Percentiles rank a stretch among this genome's conserved stretches.
phyloP scores from a whole-genome alignment of 768 basidiomycete species.

The Pulveroboletus sp. region DNA sequence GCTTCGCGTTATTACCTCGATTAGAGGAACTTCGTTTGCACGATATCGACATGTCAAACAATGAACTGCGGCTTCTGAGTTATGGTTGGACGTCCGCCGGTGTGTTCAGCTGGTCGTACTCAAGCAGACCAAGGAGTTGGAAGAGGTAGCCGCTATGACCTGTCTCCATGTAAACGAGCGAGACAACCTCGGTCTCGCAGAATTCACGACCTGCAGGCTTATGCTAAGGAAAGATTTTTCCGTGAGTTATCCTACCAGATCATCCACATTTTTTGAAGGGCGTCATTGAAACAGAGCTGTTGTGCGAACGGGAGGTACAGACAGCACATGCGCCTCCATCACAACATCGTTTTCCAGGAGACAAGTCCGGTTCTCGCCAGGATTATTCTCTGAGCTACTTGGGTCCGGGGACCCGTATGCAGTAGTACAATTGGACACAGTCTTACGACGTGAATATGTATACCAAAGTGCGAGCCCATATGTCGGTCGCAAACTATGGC shows the following conservation, averaged over 20 bases:
- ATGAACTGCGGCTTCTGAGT: slow-evolving; percentile 33
- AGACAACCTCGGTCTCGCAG: too few relatives aligned
- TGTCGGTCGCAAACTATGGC: slow-evolving; percentile 55
- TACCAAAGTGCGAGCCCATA: too few relatives aligned
- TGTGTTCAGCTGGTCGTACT: too few relatives aligned
- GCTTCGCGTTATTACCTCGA: slow-evolving; percentile 34
- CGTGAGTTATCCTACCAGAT: too few relatives aligned
- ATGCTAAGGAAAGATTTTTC: too few relatives aligned
- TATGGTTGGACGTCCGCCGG: too few relatives aligned
- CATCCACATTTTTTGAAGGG: too few relatives aligned
- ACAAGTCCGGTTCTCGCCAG: slow-evolving; percentile 9
- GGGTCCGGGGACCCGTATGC: neutral
- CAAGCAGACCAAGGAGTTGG: too few relatives aligned
- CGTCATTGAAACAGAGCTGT: too few relatives aligned
- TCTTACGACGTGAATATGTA: slow-evolving; percentile 30
- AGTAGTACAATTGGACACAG: neutral
- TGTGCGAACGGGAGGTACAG: slow-evolving; percentile 56
- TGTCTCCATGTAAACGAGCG: too few relatives aligned
- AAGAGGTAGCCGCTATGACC: too few relatives aligned
- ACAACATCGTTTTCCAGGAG: slow-evolving; percentile 18
- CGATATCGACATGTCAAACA: slow-evolving; percentile 53
- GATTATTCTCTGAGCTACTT: slow-evolving; percentile 16
- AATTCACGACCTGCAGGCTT: too few relatives aligned
- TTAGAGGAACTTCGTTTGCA: slow-evolving; percentile 51
- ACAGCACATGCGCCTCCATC: slow-evolving; percentile 41